These are phyloP conservation scores for Aspergillus amoenus DNA, from an alignment of 2,329 filamentous ascomycete species.

Conservation along the genomic window DNA sequence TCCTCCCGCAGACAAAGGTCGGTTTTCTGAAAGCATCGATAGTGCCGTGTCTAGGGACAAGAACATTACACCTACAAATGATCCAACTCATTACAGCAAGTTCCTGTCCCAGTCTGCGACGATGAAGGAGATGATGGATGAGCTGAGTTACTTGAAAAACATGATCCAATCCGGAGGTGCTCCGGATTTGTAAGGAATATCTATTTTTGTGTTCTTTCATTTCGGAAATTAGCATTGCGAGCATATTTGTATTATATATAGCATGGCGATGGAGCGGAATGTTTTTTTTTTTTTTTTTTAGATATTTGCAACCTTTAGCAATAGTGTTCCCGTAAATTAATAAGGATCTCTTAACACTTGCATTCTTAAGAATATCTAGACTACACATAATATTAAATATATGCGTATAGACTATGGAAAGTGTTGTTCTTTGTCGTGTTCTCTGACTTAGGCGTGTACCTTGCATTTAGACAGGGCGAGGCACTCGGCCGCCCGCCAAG, in stretches of 20 bases:
- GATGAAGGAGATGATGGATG: conserved; percentile 52
- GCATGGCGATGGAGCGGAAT: conserved; percentile 3
- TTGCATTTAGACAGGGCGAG: background rate
- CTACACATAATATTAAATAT: too few species aligned
- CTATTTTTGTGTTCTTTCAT: background rate
- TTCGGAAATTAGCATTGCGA: conserved; percentile 12
- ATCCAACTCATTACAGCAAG: conserved; percentile 3
- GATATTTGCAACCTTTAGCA: background rate
- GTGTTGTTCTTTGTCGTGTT: too few species aligned
- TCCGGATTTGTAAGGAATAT: conserved; percentile 17
- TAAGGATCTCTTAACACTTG: too few species aligned
- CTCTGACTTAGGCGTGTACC: background rate
- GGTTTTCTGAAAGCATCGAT: conserved; percentile 19
- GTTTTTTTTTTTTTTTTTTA: background rate
- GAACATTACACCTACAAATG: background rate
- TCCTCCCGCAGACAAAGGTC: conserved; percentile 24
- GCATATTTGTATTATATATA: conserved; percentile 7
- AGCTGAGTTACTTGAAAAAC: conserved; percentile 52
- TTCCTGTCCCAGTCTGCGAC: conserved; percentile 2
- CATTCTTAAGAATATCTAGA: too few species aligned
- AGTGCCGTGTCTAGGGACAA: conserved; percentile 4
- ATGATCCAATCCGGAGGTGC: conserved; percentile 41
- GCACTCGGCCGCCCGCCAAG: conserved; percentile 17
- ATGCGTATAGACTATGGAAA: too few species aligned
- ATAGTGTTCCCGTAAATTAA: too few species aligned